Evolutionary conservation across 2,329 filamentous ascomycete genomes (phyloP).

Genomic region (Penicillium sp.): DNA sequence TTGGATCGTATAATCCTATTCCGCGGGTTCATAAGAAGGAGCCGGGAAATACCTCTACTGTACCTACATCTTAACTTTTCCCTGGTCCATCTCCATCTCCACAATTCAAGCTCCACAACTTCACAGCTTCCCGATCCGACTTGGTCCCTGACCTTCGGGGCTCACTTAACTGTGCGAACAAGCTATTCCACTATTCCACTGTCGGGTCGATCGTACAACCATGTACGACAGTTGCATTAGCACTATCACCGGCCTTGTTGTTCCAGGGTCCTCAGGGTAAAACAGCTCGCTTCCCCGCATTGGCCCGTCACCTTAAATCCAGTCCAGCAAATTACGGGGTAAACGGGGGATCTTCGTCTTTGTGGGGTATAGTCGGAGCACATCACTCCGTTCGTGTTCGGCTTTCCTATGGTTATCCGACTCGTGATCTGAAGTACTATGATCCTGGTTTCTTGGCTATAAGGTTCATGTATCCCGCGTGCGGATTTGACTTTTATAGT

Average conservation of each 20-base stretch:
- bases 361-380: slow-evolving; percentile 13
- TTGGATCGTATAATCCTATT: too few species aligned
- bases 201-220: neutral
- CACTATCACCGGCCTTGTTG: neutral
- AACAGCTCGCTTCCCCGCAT: slow-evolving; percentile 11
- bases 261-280: neutral
- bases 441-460: slow-evolving; percentile 5
- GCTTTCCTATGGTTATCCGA: neutral
- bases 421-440: slow-evolving; percentile 10
- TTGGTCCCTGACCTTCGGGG: neutral
- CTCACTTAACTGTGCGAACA: neutral
- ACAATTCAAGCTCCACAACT: neutral
- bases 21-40: too few species aligned
- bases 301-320: slow-evolving; percentile 2
- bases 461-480: neutral
- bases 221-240: neutral
- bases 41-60: too few species aligned
- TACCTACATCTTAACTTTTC: neutral
- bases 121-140: neutral
- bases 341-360: slow-evolving; percentile 2
- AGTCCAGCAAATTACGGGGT: slow-evolving; percentile 2
- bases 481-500: slow-evolving; percentile 3
- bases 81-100: neutral
- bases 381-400: slow-evolving; percentile 8
- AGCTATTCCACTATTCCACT: too few species aligned